Conservation (phyloP, 2,329 filamentous ascomycete genomes). For the Aphanoascus verrucosus region DNA sequence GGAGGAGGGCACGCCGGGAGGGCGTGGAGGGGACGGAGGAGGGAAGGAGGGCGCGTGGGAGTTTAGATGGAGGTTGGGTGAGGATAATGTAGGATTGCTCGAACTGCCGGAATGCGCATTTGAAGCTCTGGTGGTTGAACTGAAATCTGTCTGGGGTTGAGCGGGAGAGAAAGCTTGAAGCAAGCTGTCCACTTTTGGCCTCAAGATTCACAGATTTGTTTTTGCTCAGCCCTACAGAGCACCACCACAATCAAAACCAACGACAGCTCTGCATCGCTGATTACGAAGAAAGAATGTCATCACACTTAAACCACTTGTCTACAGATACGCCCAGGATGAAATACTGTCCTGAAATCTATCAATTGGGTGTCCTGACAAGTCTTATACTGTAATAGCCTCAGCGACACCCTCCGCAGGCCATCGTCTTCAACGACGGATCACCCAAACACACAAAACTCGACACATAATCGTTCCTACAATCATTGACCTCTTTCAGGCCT, state of each 20-base stretch:
- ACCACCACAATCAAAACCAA: background rate
- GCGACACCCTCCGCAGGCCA: too few species aligned
- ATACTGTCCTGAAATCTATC: too few species aligned
- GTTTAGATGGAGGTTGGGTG: background rate
- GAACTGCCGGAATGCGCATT: background rate
- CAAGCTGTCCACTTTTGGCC: constrained; percentile 5
- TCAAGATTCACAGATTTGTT: background rate
- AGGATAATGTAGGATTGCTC: background rate
- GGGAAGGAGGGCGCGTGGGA: constrained; percentile 32
- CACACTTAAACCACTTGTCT: too few species aligned
- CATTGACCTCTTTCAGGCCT: too few species aligned
- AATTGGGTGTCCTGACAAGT: too few species aligned
- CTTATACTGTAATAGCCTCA: too few species aligned
- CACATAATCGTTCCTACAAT: too few species aligned
- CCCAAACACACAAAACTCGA: too few species aligned
- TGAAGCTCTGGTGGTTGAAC: background rate
- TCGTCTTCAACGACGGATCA: too few species aligned
- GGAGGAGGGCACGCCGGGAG: too few species aligned
- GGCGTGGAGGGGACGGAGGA: too few species aligned
- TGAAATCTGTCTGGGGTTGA: background rate
- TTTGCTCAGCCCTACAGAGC: constrained; percentile 2
- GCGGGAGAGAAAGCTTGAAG: background rate
- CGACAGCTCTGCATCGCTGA: background rate
- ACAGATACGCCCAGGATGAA: too few species aligned
- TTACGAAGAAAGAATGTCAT: background rate